Base-by-base conservation (phyloP, 116 monocot genomes). In the Phalaenopsis hybrid region DNA sequence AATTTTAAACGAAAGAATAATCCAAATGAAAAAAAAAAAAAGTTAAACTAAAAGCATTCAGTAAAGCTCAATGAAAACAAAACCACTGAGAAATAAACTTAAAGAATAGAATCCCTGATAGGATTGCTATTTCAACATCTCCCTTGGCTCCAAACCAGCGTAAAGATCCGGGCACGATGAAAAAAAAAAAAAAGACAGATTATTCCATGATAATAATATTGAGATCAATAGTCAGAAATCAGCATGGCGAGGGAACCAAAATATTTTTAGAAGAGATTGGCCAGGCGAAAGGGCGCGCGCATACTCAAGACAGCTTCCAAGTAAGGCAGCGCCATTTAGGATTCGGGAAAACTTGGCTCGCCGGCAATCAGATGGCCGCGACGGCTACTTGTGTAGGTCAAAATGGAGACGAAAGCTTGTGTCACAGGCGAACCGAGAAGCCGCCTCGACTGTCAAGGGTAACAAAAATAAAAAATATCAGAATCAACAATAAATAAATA, bases 241-340 rank as follows among this genome's bases (percentile, higher is more conserved):
- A 7, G 28, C 6, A 3, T 4, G 43, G 18, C 28, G 1, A 77
- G 46, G 11, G 55, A 55, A 16, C 15, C 12, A 0, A 55, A 8
- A 44, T 0, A 77, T 51, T 2, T 20, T 7, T 8, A 77, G 31
- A 77, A 77, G 2, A 25, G 31, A n/a, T 21, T 11, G 0, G 3
- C 50, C 76, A 21, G 31, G 6, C 48, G 31, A 50, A 74, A 44
- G 46, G 46, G 46, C 25, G 31, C 31, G 31, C 31, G 20, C 87
- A 51, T 85, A 94, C 94, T 85, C 46, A 94, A 63, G 49, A 90
- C 91, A 28, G 86, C 86, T 86, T 94, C 94, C 87, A 94, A 80
- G 85, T 90, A 94, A 44, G 94, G 94, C 16, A 94, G 70, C 74
- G 80, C 91, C 93, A 94, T 94, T 33, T 75, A 75, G 75, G 75